Conservation (phyloP, 1,284 basidiomycete genomes). For the Waitea zeae region DNA sequence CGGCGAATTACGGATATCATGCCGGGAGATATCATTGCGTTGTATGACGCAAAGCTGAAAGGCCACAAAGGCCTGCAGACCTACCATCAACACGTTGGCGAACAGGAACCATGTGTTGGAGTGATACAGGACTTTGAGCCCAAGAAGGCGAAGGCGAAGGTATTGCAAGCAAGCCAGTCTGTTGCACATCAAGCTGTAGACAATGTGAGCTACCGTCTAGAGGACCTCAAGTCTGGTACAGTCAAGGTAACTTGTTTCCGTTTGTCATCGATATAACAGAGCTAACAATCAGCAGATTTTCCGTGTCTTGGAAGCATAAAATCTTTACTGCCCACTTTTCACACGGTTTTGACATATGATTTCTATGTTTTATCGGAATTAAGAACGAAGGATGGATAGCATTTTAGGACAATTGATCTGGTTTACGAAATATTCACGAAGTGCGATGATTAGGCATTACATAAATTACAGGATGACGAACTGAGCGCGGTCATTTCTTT, state of each 20-base stretch:
- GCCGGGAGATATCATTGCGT: slow-evolving; percentile 69
- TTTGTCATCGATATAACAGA: not conserved
- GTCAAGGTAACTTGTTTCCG: slow-evolving; percentile 41
- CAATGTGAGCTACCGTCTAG: slow-evolving; percentile 67
- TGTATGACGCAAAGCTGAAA: slow-evolving; percentile 70
- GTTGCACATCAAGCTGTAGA: slow-evolving; percentile 70
- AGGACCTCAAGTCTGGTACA: slow-evolving; percentile 75
- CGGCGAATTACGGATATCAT: slow-evolving; percentile 64
- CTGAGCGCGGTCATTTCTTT: slow-evolving; percentile 25
- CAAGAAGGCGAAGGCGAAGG: slow-evolving; percentile 73
- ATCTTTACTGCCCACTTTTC: too few relatives aligned
- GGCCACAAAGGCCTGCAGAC: slow-evolving; percentile 71
- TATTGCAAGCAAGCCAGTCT: slow-evolving; percentile 68
- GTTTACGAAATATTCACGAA: too few relatives aligned
- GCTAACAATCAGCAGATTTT: not conserved
- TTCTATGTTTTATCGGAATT: too few relatives aligned
- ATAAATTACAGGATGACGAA: too few relatives aligned
- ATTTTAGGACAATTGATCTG: too few relatives aligned
- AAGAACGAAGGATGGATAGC: too few relatives aligned
- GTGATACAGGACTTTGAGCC: slow-evolving; percentile 69
- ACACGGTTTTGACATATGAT: too few relatives aligned
- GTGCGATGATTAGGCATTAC: too few relatives aligned
- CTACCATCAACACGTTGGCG: slow-evolving; percentile 49
- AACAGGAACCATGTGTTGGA: slow-evolving; percentile 47
- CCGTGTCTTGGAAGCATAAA: not conserved